Conservation (phyloP, 345 rosid species). For the Citrus cavaleriei region DNA sequence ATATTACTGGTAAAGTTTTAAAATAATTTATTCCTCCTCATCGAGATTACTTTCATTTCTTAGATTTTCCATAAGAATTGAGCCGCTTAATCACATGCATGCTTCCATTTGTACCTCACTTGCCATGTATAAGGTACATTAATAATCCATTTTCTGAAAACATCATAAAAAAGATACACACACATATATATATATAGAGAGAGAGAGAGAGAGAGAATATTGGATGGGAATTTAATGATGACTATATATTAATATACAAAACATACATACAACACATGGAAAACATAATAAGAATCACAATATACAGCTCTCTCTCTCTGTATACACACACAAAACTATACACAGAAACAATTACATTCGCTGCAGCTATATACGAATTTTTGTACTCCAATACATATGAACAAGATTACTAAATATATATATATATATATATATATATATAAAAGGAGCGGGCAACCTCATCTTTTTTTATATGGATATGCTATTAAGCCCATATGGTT, state of each 20-base stretch:
- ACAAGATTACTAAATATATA: background rate
- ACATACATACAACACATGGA: background rate
- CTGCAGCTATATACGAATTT: background rate
- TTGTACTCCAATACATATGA: background rate
- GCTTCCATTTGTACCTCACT: no score
- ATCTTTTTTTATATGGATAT: no score
- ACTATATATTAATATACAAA: background rate
- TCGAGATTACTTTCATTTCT: no score
- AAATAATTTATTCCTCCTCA: no score
- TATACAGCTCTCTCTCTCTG: background rate
- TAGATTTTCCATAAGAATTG: no score
- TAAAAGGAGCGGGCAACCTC: no score
- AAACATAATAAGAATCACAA: background rate
- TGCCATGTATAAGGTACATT: background rate
- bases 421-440: background rate
- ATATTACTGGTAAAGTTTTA: no score
- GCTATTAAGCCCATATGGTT: no score
- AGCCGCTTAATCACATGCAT: no score
- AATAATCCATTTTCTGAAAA: background rate
- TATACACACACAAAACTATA: background rate
- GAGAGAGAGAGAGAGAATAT: no score
- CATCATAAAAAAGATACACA: no score
- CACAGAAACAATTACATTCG: background rate
- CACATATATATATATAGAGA: accelerated
- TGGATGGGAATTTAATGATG: no score